Evolutionary conservation across 2,329 filamentous ascomycete genomes (phyloP), one percentile per base, ranked within the genome.

Genomic region (Phyllosticta citrichinensis): DNA sequence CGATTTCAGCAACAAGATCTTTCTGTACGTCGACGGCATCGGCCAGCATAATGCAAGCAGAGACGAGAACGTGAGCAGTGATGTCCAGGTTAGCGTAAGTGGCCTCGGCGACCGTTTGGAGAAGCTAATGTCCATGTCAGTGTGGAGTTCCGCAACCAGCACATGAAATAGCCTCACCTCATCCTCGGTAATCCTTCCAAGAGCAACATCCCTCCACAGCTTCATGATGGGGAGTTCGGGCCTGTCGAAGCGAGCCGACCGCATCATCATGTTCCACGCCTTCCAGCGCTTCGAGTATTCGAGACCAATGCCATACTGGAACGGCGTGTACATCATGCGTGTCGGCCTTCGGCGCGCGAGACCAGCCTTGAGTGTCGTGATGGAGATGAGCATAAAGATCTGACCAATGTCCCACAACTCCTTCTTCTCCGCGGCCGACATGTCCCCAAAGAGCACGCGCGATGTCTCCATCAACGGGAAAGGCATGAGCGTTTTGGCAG

Each of bases 91-190:
- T 63, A 14, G 58, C 58, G 24, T 61, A 63, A 1, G 55, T 55
- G 58, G 59, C 55, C 19, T 63, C 62, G 5, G 58, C 59, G 2
- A 63, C 27, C 17, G 62, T 61, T 17, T 63, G 62, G 11, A 63
- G 30, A 12, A 52, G 51, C 57, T 55, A 33, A 61, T 27, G 10
- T 55, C 55, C 25, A 55, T 58, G 25, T 51, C 33, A 35, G 58
- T 56, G 19, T 6, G 17, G 20, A 2, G 8, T 17, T n/a, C 35
- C 14, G 35, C 5, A 2, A 4, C 12, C 12, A 47, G 2, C 2
- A 3, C 35, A 4, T 27, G 25, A 8, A 27, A 4, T 30, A 8
- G 35, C 10, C n/a, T 47, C n/a, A 47, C 40, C 40, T 47, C 40
- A 14, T 47, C 40, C 8, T 47, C 40, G 5, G 40, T 47, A 47